A percentile compares a stretch with the other conserved stretches of the same genome.
Conservation (phyloP, 75 land plant genomes). For the Cupressus sempervirens region DNA sequence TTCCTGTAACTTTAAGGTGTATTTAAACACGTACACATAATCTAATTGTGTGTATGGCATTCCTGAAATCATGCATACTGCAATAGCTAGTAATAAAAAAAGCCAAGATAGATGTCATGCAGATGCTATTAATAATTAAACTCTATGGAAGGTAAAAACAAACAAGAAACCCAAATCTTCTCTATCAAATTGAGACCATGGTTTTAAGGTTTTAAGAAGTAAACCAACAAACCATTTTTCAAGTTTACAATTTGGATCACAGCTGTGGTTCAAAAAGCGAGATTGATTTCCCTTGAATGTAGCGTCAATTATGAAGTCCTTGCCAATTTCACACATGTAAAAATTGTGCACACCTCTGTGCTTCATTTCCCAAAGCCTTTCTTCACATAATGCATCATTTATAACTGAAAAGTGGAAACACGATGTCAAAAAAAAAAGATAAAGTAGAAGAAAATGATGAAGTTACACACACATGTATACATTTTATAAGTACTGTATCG, state of each 20-base stretch:
- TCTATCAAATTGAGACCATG: background rate
- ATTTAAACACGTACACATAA: background rate
- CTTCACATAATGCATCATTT: constrained; percentile 86
- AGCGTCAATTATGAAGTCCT: constrained; percentile 94
- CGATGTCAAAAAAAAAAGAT: background rate
- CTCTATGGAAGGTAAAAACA: background rate
- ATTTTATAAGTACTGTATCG: background rate
- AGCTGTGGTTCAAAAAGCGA: constrained; percentile 92
- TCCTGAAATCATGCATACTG: background rate
- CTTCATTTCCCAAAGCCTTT: constrained; percentile 96
- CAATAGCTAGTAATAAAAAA: background rate
- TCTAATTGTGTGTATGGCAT: background rate
- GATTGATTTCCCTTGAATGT: constrained; percentile 92
- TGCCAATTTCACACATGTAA: constrained; percentile 94
- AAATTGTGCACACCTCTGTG: constrained; percentile 66
- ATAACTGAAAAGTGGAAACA: constrained; percentile 66
- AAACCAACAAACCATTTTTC: constrained; percentile 77
- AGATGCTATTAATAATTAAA: background rate
- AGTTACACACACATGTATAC: background rate
- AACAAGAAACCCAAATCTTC: background rate
- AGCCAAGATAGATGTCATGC: background rate
- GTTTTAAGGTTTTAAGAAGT: background rate
- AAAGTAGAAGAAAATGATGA: background rate
- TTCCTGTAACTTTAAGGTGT: background rate
- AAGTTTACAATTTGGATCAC: constrained; percentile 88